Conservation (phyloP, 2,329 filamentous ascomycete genomes). For the Alternaria consortialis region DNA sequence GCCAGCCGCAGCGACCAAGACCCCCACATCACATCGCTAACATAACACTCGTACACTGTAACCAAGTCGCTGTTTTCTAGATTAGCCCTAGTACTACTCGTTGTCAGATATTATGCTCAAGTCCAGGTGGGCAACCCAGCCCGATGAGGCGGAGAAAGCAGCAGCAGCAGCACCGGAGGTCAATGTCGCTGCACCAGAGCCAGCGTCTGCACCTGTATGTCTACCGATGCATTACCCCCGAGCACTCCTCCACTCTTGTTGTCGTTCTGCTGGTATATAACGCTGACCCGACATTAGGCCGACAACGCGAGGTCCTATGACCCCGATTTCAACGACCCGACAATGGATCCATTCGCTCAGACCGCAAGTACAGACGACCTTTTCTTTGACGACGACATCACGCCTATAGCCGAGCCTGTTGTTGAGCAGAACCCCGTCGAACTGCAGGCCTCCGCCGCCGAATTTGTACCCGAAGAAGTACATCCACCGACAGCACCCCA, state of each 20-base stretch:
- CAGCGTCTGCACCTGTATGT: slow-evolving; percentile 22
- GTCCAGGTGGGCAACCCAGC: slow-evolving; percentile 45
- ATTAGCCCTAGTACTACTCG: slow-evolving; percentile 5
- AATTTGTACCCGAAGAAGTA: slow-evolving; percentile 30
- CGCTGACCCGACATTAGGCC: slow-evolving; percentile 19
- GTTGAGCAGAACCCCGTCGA: slow-evolving; percentile 44
- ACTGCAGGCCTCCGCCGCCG: slow-evolving; percentile 28
- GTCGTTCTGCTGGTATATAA: slow-evolving; percentile 11
- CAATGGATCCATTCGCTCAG: slow-evolving; percentile 58
- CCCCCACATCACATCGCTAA: slow-evolving; percentile 3
- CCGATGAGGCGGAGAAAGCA: slow-evolving; percentile 15
- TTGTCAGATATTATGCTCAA: slow-evolving; percentile 36
- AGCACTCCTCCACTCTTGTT: neutral
- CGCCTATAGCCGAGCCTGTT: slow-evolving; percentile 55
- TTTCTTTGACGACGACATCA: slow-evolving; percentile 63
- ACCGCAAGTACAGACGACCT: slow-evolving; percentile 61
- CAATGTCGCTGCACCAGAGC: slow-evolving; percentile 7
- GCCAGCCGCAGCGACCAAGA: neutral
- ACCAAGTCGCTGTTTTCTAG: slow-evolving; percentile 5
- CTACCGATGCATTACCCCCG: neutral
- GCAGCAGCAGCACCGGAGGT: slow-evolving; percentile 5
- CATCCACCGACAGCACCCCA: slow-evolving; percentile 32
- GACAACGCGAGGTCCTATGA: slow-evolving; percentile 37
- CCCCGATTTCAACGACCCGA: slow-evolving; percentile 39
- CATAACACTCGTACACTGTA: neutral